Percentiles rank a stretch among this genome's conserved stretches.
phyloP scores from a whole-genome alignment of 768 basidiomycete genomes.

The Naganishia vishniacii region DNA sequence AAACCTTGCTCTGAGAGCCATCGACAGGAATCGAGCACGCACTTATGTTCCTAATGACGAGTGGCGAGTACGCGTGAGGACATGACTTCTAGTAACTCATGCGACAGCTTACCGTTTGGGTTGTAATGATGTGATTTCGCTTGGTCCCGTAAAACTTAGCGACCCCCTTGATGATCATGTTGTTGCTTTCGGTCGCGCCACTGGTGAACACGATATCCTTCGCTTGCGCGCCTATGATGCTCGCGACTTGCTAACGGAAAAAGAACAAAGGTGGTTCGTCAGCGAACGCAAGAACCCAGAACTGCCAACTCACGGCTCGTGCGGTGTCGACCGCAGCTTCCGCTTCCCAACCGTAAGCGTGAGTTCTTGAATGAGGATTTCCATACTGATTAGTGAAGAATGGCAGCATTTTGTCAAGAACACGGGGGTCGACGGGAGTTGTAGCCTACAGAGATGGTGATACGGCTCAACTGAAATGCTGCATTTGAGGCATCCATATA shows the following conservation, averaged over 20 bases:
- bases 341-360: conserved; percentile 99
- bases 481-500: no score
- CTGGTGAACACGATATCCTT: conserved; percentile 98
- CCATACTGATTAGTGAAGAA: conserved; percentile 92
- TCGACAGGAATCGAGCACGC: conserved; percentile 94
- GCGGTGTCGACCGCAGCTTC: conserved; percentile 90
- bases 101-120: conserved; percentile 67
- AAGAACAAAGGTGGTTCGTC: not conserved
- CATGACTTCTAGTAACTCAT: not conserved
- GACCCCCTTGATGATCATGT: conserved; percentile 94
- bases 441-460: conserved; percentile 62
- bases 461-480: not conserved
- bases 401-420: conserved; percentile 93
- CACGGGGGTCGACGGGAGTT: conserved; percentile 93
- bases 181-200: conserved; percentile 96
- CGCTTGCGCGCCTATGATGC: conserved; percentile 83
- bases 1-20: conserved; percentile 94
- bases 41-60: conserved; percentile 75
- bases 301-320: conserved; percentile 65
- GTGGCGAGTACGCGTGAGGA: conserved; percentile 41
- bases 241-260: conserved; percentile 67
- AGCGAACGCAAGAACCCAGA: no score
- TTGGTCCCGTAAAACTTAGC: conserved; percentile 92
- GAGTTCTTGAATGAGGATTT: conserved; percentile 95
- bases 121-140: conserved; percentile 87